Evolutionary conservation across 768 basidiomycete genomes (phyloP).

Genomic region (Asterophora lycoperdoides): DNA sequence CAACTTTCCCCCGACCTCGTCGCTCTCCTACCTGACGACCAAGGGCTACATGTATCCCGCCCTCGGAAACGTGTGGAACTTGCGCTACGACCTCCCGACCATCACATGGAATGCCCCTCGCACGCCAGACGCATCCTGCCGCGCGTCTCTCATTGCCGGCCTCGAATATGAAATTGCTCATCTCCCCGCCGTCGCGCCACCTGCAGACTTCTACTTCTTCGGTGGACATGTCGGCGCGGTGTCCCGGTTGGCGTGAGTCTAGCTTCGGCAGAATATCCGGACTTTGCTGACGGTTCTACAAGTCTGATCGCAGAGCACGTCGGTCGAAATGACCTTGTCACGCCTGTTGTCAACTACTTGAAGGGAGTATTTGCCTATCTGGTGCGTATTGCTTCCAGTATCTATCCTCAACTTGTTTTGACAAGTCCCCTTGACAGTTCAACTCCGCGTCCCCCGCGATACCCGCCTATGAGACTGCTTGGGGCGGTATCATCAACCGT

Average conservation of each 20-base stretch:
- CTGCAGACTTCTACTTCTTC: constrained; percentile 33
- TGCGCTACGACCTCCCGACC: no score
- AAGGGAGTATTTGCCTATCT: constrained; percentile 22
- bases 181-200: constrained; percentile 37
- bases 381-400: constrained; percentile 11
- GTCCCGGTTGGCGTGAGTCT: no score
- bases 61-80: no score
- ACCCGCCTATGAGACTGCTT: no score
- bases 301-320: constrained; percentile 31
- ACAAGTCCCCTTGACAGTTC: no score
- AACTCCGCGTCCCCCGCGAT: no score
- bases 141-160: constrained; percentile 20
- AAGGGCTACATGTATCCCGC: constrained; percentile 33
- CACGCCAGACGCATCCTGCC: constrained; percentile 29
- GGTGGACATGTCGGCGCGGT: constrained; percentile 25
- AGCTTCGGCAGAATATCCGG: no score
- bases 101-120: no score
- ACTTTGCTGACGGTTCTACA: neutral
- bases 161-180: no score
- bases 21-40: constrained; percentile 29
- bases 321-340: constrained; percentile 27
- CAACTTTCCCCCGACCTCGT: constrained; percentile 15
- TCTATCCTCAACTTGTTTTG: neutral
- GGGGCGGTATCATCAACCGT: constrained; percentile 33
- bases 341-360: no score